These are phyloP conservation scores for Larix sibirica DNA, from an alignment of 83 land plant species.

Conservation along the genomic window DNA sequence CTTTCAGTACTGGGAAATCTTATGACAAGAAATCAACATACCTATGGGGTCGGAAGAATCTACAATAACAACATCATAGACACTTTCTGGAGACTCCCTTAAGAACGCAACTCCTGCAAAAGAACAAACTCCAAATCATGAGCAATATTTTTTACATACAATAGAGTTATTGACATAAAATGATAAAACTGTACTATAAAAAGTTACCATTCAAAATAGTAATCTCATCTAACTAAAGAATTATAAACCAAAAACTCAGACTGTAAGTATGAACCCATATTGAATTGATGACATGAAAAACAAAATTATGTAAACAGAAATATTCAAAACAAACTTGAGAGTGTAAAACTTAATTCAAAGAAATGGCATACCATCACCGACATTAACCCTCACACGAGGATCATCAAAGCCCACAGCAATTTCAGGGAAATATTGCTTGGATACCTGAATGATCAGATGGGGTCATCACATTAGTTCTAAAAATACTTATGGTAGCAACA, in stretches of 20 bases:
- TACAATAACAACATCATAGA: slow-evolving; percentile 95
- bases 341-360: neutral
- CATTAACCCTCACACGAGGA: slow-evolving; percentile 77
- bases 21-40: slow-evolving; percentile 19
- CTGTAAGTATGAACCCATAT: neutral
- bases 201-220: neutral
- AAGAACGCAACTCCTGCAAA: slow-evolving; percentile 82
- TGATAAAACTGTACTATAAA: neutral
- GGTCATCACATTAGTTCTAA: neutral
- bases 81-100: slow-evolving; percentile 60
- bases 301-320: neutral
- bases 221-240: neutral
- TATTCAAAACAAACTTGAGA: slow-evolving; percentile 9
- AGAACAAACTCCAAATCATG: neutral
- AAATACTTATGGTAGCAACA: neutral
- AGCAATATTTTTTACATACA: neutral
- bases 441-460: slow-evolving; percentile 48
- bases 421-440: slow-evolving; percentile 83
- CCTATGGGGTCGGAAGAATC: slow-evolving; percentile 99
- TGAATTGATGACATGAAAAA: neutral
- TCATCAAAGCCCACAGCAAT: slow-evolving; percentile 78
- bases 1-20: too few species aligned
- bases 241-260: neutral
- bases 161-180: neutral
- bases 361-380: slow-evolving; percentile 83